Evolutionary conservation across 1,284 basidiomycete genomes (phyloP).

Genomic region (Tilletia indica): DNA sequence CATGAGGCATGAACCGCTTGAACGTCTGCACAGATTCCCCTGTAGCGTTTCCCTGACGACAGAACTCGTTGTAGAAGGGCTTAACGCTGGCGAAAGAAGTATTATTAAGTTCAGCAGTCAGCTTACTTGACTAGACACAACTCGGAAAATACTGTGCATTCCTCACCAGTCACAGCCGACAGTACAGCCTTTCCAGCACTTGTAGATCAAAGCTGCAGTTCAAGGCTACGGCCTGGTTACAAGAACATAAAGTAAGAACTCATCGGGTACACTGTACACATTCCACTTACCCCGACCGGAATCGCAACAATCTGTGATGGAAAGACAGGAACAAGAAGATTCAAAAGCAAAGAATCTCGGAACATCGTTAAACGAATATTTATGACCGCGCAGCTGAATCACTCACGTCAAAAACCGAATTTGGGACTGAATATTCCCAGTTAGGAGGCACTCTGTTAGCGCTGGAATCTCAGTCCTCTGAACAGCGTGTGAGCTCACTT

Average conservation of each 20-base stretch:
- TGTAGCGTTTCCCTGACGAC: background rate
- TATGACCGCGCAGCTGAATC: no score
- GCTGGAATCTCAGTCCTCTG: no score
- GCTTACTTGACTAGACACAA: background rate
- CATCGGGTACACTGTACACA: no score
- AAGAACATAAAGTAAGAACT: background rate
- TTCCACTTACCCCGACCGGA: conserved; percentile 2
- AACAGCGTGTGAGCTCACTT: background rate
- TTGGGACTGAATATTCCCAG: background rate
- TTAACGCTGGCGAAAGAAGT: background rate
- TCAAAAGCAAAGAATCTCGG: no score
- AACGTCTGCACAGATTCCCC: background rate
- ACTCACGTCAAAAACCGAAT: conserved; percentile 8
- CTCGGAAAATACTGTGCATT: background rate
- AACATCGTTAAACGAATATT: background rate
- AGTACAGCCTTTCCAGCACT: background rate
- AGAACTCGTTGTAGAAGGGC: conserved; percentile 2
- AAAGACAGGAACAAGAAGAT: no score
- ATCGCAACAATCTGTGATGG: background rate
- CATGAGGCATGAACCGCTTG: background rate
- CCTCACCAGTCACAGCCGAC: background rate
- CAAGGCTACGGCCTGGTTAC: conserved; percentile 7
- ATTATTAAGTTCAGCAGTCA: background rate
- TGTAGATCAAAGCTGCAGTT: conserved; percentile 6
- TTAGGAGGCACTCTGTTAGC: no score